These are phyloP conservation scores for Spiraea crenata DNA, from an alignment of 331 rosid genomes.

Conservation along the genomic window DNA sequence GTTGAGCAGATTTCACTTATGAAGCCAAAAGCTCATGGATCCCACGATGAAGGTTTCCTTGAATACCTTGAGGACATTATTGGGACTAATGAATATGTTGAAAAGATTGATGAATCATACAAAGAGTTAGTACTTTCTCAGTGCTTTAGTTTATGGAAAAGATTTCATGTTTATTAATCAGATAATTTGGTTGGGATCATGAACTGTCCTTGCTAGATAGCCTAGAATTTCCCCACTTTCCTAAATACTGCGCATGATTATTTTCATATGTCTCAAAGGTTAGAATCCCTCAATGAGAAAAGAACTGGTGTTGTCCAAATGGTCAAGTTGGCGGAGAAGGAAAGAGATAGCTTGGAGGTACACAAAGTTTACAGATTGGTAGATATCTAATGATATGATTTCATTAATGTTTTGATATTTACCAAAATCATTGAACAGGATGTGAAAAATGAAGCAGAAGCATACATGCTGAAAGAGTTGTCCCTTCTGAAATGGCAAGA, in stretches of 20 bases:
- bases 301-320: slow-evolving; percentile 92
- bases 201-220: not conserved
- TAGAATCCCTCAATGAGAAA: slow-evolving; percentile 80
- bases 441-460: slow-evolving; percentile 93
- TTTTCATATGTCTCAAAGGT: slow-evolving; percentile 46
- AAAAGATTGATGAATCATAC: slow-evolving; percentile 66
- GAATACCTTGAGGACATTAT: slow-evolving; percentile 96
- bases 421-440: slow-evolving; percentile 44
- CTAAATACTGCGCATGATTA: slow-evolving; percentile 5
- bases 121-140: slow-evolving; percentile 66
- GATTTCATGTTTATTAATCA: not conserved
- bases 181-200: not conserved
- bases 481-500: slow-evolving; percentile 90
- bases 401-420: slow-evolving; percentile 14
- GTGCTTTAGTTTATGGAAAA: not conserved
- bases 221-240: not conserved
- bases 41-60: slow-evolving; percentile 95
- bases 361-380: slow-evolving; percentile 22
- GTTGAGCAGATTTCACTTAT: slow-evolving; percentile 95
- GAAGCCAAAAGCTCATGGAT: slow-evolving; percentile 98
- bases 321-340: slow-evolving; percentile 97
- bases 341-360: slow-evolving; percentile 92
- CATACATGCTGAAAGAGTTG: slow-evolving; percentile 86
- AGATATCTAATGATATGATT: slow-evolving; percentile 10
- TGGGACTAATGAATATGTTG: slow-evolving; percentile 91